Base-by-base conservation (phyloP, 164 flowering plant genomes). In the Piper longum region DNA sequence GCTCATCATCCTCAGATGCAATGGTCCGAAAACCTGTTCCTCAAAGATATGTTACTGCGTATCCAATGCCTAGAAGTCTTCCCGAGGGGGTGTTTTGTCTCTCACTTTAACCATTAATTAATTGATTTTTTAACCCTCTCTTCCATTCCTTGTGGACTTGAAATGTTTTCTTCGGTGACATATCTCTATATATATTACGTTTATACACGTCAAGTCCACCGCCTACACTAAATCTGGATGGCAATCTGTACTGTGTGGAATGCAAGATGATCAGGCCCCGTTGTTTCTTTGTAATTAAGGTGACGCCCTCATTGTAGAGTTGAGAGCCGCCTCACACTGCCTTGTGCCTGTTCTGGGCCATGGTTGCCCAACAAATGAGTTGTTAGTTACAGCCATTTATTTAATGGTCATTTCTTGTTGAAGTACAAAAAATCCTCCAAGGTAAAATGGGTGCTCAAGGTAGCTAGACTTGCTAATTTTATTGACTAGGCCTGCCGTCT, bases 51-150 rank as follows among this genome's bases (percentile, higher is more conserved):
- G 91, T 83, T 68, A 79, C 80, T 67, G 86, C 86, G 54, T 68
- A 72, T 65, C 79, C 89, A 62, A 68, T 80, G 78, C 95, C 90
- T 65, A 79, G 78, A 70, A 85, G 79, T 70, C 81, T 83, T 43
- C 90, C 95, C 36, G 86, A 82, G 65, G 81, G 86, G 77, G 85
- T 81, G 78, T 85, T 74, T 67, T 87, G 95, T 75, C 86, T 83
- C 68, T 85, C 90, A 65, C 95, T 87, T 60, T 85, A 80, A 79
- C 79, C 62, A 73, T 69, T 77, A 70, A 76, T 75, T 72, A 72
- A 77, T 78, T 80, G 72, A 76, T 75, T 66, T 65, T 64, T 73
- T 62, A 67, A 64, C 66, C 36, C 36, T 26, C 43, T 62, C 51
- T 41, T 40, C 58, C 43, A 16, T 56, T 17, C 42, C 67, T 57